Evolutionary conservation across 139 green algal species (phyloP).

Genomic region (Trebouxia sp.): DNA sequence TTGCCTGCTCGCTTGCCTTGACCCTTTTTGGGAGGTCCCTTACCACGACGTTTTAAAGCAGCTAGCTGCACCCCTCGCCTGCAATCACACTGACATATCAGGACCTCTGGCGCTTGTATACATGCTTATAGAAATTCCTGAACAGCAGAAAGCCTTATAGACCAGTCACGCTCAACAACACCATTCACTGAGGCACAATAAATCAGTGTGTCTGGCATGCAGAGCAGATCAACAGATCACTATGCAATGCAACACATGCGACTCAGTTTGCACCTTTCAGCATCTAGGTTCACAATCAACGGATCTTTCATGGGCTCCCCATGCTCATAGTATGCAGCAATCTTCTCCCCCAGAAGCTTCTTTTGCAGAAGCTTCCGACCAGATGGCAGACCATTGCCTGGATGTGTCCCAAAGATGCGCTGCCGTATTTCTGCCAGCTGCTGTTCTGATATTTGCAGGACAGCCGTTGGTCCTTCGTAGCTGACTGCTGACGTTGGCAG

Average conservation of each 20-base stretch:
- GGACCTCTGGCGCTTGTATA: too few species aligned
- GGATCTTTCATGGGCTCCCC: conserved; percentile 50
- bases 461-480: not conserved
- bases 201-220: too few species aligned
- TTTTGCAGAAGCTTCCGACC: conserved; percentile 62
- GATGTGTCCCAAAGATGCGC: conserved; percentile 69
- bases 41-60: conserved; percentile 51
- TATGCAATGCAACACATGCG: not conserved
- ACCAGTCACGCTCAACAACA: too few species aligned
- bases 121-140: too few species aligned
- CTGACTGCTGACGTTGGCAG: not conserved
- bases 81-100: too few species aligned
- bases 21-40: conserved; percentile 68
- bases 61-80: conserved; percentile 58
- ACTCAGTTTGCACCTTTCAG: conserved; percentile 24
- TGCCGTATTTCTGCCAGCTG: conserved; percentile 37
- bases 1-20: conserved; percentile 56
- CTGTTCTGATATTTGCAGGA: not conserved
- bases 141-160: too few species aligned
- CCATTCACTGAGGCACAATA: too few species aligned
- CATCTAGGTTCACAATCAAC: conserved; percentile 56
- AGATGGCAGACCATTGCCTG: conserved; percentile 67
- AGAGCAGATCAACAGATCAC: too few species aligned
- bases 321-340: conserved; percentile 57
- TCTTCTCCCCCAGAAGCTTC: conserved; percentile 50